Conservation (phyloP, 495 filamentous ascomycete species). For the Aspergillus avenaceus region DNA sequence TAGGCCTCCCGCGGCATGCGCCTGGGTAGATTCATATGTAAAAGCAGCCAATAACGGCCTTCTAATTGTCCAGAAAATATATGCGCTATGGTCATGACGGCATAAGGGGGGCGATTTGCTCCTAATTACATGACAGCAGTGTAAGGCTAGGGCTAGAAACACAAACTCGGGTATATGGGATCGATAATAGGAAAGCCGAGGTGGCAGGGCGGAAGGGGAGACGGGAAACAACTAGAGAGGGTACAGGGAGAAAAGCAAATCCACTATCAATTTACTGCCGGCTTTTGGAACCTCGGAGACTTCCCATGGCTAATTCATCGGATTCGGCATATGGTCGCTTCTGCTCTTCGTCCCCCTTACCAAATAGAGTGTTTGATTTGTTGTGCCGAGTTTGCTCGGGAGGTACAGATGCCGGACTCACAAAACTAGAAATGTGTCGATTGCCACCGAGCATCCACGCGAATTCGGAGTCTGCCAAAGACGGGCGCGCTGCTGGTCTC, state of each 20-base stretch:
- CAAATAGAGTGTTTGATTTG: slow-evolving; percentile 39
- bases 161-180: not conserved
- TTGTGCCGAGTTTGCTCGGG: slow-evolving; percentile 43
- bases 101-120: not conserved
- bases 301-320: slow-evolving; percentile 40
- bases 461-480: slow-evolving; percentile 78
- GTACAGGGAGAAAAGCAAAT: slow-evolving; percentile 3
- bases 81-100: not conserved
- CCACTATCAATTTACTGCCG: slow-evolving; percentile 10
- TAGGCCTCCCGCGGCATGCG: not conserved
- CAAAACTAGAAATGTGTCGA: slow-evolving; percentile 45
- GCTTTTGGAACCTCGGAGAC: slow-evolving; percentile 63
- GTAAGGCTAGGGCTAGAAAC: not conserved
- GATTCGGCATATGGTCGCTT: slow-evolving; percentile 25
- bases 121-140: not conserved
- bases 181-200: not conserved
- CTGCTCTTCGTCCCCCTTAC: slow-evolving; percentile 31
- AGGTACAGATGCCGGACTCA: slow-evolving; percentile 43
- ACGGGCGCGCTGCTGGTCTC: slow-evolving; percentile 12
- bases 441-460: slow-evolving; percentile 88
- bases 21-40: not conserved
- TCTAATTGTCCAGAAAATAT: not conserved
- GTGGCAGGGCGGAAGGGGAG: too few species aligned
- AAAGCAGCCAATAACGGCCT: not conserved
- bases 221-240: slow-evolving; percentile 3